Evolutionary conservation across 192 early-diverging fungal species (phyloP), one percentile per base, ranked within the genome.

Genomic region (Podila clonocystis): DNA sequence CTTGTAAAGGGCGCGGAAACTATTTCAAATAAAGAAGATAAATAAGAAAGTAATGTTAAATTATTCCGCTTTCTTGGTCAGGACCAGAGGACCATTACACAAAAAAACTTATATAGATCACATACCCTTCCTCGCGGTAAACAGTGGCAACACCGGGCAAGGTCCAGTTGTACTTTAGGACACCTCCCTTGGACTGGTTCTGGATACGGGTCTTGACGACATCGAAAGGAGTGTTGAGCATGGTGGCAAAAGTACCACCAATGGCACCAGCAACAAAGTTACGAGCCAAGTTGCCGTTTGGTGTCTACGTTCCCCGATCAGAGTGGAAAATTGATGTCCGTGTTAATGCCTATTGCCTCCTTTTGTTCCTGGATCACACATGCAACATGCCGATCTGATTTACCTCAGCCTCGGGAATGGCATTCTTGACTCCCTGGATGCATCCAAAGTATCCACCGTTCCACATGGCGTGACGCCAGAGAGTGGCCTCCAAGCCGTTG

Each of bases 171-270:
- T 99, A 99, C 84, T 95, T 96, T 61, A 86, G 89, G 3, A 92
- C 89, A 2, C 85, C 84, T 36, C 82, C 86, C 33, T 90, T 90
- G 20, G 86, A 78, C 72, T 94, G 89, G 85, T 95, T 93, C 84
- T 99, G 97, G 62, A 99, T 92, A 63, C 97, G 90, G 7, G 96
- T 96, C 90, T 99, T 99, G 66, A 97, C 96, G 30, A 99, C 97
- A 86, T 99, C 97, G 52, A 96, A 92, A 22, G 97, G 97, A 20
- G 95, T 97, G 85, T 99, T 99, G 49, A 95, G 84, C 50, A 95
- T 89, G 6, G 97, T 99, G 38, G 95, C 97, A 66, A 97, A 87
- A 15, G 95, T 97, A 36, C 97, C 97, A 65, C 97, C 97, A 75
- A 97, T 90, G 17, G 94, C 87, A 48, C 97, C 97, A 62, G 96